These are phyloP conservation scores for Saitozyma sp. DNA, from an alignment of 768 basidiomycete species.

Conservation along the genomic window DNA sequence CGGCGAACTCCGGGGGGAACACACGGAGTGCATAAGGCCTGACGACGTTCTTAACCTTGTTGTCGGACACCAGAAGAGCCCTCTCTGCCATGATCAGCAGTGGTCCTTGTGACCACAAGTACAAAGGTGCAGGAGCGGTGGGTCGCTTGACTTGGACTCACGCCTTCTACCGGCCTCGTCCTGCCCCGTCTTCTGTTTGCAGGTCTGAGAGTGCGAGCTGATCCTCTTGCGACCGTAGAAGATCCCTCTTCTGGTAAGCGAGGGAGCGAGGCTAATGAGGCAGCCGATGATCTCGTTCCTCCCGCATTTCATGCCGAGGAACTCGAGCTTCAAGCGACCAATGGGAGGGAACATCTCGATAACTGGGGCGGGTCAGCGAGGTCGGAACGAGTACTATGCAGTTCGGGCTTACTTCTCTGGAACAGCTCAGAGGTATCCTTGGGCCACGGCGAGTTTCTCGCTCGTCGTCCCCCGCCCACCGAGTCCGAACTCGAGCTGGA, in stretches of 20 bases:
- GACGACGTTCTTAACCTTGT: background rate
- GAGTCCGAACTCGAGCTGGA: too few species aligned
- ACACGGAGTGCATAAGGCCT: background rate
- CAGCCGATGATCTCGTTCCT: conserved; percentile 53
- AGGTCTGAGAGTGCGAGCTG: conserved; percentile 52
- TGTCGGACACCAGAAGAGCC: conserved; percentile 4
- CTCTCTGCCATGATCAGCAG: conserved; percentile 5
- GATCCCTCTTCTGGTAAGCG: conserved; percentile 29
- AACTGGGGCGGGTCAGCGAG: conserved; percentile 2
- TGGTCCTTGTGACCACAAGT: too few species aligned
- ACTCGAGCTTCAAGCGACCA: conserved; percentile 46
- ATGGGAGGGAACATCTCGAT: conserved; percentile 28
- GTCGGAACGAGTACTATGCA: background rate
- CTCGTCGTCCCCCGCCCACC: too few species aligned
- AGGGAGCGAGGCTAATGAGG: conserved; percentile 35
- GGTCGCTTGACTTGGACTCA: conserved; percentile 6
- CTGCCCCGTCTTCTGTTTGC: conserved; percentile 24
- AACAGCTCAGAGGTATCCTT: background rate
- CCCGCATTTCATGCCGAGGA: conserved; percentile 50
- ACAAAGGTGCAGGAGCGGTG: too few species aligned
- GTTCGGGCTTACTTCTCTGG: conserved; percentile 8
- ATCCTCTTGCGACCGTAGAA: conserved; percentile 50
- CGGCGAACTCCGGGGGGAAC: too few species aligned
- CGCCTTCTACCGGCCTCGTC: conserved; percentile 26
- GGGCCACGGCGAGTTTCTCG: too few species aligned